These are phyloP conservation scores for Volvox carteri DNA, from an alignment of 163 green algal genomes.

Conservation along the genomic window DNA sequence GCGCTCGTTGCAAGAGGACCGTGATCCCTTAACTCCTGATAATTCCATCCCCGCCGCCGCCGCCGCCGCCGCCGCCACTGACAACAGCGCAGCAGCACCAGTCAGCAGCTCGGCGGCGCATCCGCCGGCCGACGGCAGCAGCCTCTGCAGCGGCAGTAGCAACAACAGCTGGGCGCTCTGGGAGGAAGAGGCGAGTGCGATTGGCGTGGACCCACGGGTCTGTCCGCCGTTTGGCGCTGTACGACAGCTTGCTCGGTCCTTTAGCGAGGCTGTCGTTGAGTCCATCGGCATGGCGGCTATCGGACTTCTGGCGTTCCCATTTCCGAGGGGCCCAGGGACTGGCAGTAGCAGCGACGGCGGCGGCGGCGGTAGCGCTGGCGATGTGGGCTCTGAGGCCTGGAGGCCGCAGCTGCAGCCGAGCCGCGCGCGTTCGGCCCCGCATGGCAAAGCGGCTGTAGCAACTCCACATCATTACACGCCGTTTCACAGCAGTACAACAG, in stretches of 20 bases:
- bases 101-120: too few relatives aligned
- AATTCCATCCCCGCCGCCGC: neutral
- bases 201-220: conserved; percentile 25
- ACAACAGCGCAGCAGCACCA: too few relatives aligned
- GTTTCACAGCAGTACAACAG: too few relatives aligned
- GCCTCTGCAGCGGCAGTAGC: neutral
- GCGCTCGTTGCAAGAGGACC: too few relatives aligned
- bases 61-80: neutral
- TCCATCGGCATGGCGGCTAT: neutral
- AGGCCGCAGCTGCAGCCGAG: neutral
- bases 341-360: neutral
- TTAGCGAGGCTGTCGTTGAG: conserved; percentile 14
- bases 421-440: too few relatives aligned
- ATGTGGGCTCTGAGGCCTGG: too few relatives aligned
- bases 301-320: neutral
- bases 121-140: neutral
- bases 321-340: neutral
- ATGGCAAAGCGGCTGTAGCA: too few relatives aligned
- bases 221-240: neutral
- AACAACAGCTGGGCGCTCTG: conserved; percentile 15
- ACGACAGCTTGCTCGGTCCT: conserved; percentile 9
- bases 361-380: neutral
- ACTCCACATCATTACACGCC: too few relatives aligned
- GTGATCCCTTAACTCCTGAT: too few relatives aligned
- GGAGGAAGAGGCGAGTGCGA: neutral